Evolutionary conservation across 1,284 basidiomycete genomes (phyloP).

Genomic region (Marasmius fiardii): DNA sequence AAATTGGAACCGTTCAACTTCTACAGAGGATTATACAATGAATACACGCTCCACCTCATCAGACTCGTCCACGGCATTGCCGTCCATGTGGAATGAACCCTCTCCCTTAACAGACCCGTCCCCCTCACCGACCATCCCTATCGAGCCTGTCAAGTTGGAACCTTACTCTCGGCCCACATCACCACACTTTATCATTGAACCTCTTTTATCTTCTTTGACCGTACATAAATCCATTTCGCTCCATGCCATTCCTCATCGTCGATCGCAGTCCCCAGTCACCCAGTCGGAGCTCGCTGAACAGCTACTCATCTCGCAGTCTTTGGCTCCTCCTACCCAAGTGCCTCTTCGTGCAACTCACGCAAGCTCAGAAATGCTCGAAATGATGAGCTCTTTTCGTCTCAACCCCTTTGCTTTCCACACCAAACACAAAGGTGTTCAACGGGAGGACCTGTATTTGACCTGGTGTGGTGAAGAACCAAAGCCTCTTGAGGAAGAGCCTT

Average conservation of each 20-base stretch:
- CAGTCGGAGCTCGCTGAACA: slow-evolving; percentile 9
- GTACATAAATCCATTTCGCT: slow-evolving; percentile 1
- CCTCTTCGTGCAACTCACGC: slow-evolving; percentile 73
- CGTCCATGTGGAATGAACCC: neutral
- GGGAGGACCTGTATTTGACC: slow-evolving; percentile 28
- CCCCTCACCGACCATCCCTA: neutral
- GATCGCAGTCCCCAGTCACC: neutral
- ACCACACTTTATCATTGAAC: slow-evolving; percentile 8
- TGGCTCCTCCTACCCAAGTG: slow-evolving; percentile 58
- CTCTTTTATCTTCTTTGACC: slow-evolving; percentile 1
- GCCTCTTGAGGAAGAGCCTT: slow-evolving; percentile 54
- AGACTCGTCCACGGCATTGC: neutral
- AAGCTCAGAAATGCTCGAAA: slow-evolving; percentile 57
- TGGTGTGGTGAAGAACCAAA: slow-evolving; percentile 45
- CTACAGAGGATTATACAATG: neutral
- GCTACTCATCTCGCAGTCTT: slow-evolving; percentile 25
- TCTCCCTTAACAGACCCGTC: neutral
- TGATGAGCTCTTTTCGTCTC: slow-evolving; percentile 75
- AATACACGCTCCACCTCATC: neutral
- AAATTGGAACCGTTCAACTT: neutral
- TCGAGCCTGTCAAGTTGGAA: neutral
- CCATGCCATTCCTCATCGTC: neutral
- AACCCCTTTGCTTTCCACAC: slow-evolving; percentile 71
- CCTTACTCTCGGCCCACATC: neutral
- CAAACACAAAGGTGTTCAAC: slow-evolving; percentile 28